Evolutionary conservation across 176 grass and related monocot species (phyloP), one percentile per base, ranked within the genome.

Genomic region (Coix lacrymajobi): DNA sequence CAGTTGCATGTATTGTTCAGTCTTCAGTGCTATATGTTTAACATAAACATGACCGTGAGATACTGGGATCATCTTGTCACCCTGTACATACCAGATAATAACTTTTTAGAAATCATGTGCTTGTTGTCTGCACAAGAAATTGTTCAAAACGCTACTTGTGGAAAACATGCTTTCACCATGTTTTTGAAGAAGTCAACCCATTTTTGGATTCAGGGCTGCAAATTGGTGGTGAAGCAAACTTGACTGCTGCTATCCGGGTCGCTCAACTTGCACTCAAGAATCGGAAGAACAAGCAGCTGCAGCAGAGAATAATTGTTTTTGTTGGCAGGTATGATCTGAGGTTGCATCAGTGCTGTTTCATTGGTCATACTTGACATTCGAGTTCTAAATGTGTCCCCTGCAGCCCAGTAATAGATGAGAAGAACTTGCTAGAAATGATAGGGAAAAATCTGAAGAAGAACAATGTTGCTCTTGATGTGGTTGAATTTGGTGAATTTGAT

Each of bases 381-480:
- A 58, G 66, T 39, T 77, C 31, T 15, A 28, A 74, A 52, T 37
- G 48, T 51, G 14, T 33, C 28, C 30, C 39, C 36, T 63, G 20
- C 78, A 94, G 92, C 70, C 87, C 89, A 60, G 74, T 91, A 30
- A 85, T 62, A 62, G 46, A 77, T 66, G 92, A 87, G 15, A 82
- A 82, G 72, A 83, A 85, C 44, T 13, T 19, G 51, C 78, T 94
- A 69, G 92, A 94, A 81, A 14, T 43, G 20, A 81, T 94, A 32
- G 92, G 92, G 17, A 92, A 80, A 76, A 92, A 81, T 31, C 78
- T 94, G 62, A 94, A 92, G 84, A 89, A 91, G 73, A 90, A 88
- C 81, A 94, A 80, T 62, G 84, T 94, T 83, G 54, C 92, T 57
- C 84, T 94, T 70, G 92, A 94, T 81, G 76, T 94, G 74, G 86